Evolutionary conservation across 129 eudicot species (phyloP), one percentile per base, ranked within the genome.

Genomic region (Ambrosia trifida): DNA sequence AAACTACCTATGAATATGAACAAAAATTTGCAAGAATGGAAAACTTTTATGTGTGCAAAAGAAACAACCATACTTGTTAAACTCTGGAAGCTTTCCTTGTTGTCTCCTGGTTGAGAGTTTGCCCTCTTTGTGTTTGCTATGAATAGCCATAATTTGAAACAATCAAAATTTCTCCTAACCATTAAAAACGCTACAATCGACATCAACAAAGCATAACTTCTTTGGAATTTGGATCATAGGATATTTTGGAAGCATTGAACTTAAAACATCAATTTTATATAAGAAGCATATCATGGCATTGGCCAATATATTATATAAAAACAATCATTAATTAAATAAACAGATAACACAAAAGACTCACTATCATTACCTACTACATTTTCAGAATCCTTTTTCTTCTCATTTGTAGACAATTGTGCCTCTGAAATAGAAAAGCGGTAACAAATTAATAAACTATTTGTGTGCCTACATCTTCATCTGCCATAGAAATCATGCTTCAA

Each of bases 321-420:
- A 49, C 40, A 73, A 49, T 49, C 61, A 45, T 7, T 63, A 6
- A 45, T 36, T 40, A 40, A 49, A 14, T 49, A 49, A 32, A 20
- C 17, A 16, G 8, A 51, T 24, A 45, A 35, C 20, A 72, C 12
- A 33, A 46, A 30, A 36, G 68, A 44, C 40, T 61, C 70, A 43
- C 46, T 50, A 73, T 61, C 51, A 73, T 70, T 50, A 63, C 78
- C 78, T 73, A 70, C 49, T 63, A 50, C 78, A 73, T 73, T 50
- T 16, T 63, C 32, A 41, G 51, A 33, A 63, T 63, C 70, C 28
- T 12, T 19, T 47, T 62, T 62, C 62, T 63, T 73, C 10, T 49
- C 38, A 30, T 63, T 62, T 17, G 78, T 62, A 73, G 78, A 63
- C 71, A 73, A 63, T 73, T 73, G 70, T 24, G 53, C 71, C 43